Percentiles rank a stretch among this genome's conserved stretches.
phyloP scores from a whole-genome alignment of 2,329 filamentous ascomycete species.

The Sclerotinia minor region DNA sequence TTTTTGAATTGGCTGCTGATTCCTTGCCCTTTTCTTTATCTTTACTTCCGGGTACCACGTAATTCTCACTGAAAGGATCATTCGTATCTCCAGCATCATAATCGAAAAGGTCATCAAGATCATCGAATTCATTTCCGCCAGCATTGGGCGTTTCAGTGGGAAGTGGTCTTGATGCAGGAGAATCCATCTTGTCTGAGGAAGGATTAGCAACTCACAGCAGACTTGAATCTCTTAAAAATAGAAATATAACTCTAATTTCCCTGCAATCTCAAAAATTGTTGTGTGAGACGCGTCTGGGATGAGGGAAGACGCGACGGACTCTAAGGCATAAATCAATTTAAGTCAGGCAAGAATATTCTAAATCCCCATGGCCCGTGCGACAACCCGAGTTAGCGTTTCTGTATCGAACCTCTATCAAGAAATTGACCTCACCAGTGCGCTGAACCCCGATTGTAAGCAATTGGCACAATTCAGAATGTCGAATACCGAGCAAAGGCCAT shows the following conservation, averaged over 20 bases:
- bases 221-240: no score
- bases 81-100: slow-evolving; percentile 61
- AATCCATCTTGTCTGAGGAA: neutral
- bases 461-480: slow-evolving; percentile 42
- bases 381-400: slow-evolving; percentile 19
- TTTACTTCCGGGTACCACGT: slow-evolving; percentile 30
- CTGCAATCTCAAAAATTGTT: neutral
- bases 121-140: slow-evolving; percentile 53
- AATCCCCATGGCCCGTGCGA: slow-evolving; percentile 8
- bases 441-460: slow-evolving; percentile 32
- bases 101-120: slow-evolving; percentile 62
- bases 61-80: slow-evolving; percentile 38
- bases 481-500: slow-evolving; percentile 45
- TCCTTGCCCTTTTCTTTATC: slow-evolving; percentile 48
- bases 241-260: neutral
- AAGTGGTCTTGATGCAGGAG: slow-evolving; percentile 25
- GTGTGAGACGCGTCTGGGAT: slow-evolving; percentile 12
- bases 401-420: slow-evolving; percentile 26
- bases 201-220: neutral
- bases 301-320: slow-evolving; percentile 22
- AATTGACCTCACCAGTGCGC: slow-evolving; percentile 18
- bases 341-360: slow-evolving; percentile 11
- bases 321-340: slow-evolving; percentile 21
- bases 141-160: slow-evolving; percentile 36
- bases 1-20: slow-evolving; percentile 43